Evolutionary conservation across 2,329 filamentous ascomycete species (phyloP).

Genomic region (Phyllosticta citrichinensis): DNA sequence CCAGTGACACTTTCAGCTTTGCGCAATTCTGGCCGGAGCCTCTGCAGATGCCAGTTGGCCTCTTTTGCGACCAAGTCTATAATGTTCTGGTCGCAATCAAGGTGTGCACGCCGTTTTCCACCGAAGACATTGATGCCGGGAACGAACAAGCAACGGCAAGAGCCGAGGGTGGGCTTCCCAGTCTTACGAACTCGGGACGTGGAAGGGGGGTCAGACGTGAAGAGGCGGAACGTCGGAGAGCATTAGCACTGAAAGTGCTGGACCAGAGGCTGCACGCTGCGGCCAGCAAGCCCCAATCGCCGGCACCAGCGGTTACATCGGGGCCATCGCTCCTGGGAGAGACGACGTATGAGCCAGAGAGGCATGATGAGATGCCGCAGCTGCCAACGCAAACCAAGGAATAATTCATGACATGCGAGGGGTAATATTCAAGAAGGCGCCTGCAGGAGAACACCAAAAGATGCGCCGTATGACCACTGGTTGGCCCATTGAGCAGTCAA

Average conservation of each 20-base stretch:
- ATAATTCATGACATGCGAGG: not conserved
- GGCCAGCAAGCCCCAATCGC: constrained; percentile 37
- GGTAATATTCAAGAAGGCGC: not conserved
- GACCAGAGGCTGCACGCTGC: constrained; percentile 89
- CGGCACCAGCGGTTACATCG: constrained; percentile 32
- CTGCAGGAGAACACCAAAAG: not conserved
- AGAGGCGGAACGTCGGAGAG: constrained; percentile 82
- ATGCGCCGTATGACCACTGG: not conserved
- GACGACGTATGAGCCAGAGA: constrained; percentile 34
- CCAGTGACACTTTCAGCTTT: constrained; percentile 93
- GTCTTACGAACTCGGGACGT: constrained; percentile 43
- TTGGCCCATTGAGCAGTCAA: not conserved
- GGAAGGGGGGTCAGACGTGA: constrained; percentile 58
- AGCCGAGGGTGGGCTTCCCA: constrained; percentile 51
- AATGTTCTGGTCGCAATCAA: constrained; percentile 61
- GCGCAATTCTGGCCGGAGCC: constrained; percentile 88
- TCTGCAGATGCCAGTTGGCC: constrained; percentile 65
- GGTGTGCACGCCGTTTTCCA: constrained; percentile 77
- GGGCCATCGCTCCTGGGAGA: constrained; percentile 29
- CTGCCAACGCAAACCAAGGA: not conserved
- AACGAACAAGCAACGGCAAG: constrained; percentile 60
- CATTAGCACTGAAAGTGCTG: constrained; percentile 79
- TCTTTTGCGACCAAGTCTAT: constrained; percentile 67
- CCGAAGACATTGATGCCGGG: constrained; percentile 64
- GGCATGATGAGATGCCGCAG: constrained; percentile 17